phyloP scores from a whole-genome alignment of 306 rosid species.

The Lupinus albus region DNA sequence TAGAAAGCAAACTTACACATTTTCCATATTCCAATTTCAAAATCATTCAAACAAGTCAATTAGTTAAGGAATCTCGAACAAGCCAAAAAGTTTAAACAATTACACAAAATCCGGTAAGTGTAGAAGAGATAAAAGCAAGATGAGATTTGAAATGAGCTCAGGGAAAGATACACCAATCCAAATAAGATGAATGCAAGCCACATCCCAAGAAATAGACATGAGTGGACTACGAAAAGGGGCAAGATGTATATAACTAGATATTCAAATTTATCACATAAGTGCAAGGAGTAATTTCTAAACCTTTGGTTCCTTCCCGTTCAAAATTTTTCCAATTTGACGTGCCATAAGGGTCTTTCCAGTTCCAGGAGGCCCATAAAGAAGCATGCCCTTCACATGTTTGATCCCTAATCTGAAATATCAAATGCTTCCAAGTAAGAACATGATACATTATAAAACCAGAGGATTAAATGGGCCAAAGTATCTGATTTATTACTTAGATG shows the following conservation, averaged over 20 bases:
- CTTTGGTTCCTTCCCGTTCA: conserved; percentile 98
- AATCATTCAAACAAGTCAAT: conserved; percentile 37
- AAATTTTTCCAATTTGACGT: conserved; percentile 95
- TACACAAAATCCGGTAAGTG: conserved; percentile 15
- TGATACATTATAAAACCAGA: conserved; percentile 32
- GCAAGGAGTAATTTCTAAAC: conserved; percentile 50
- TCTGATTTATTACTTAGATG: conserved; percentile 69
- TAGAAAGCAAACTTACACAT: conserved; percentile 35
- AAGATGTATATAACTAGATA: not conserved
- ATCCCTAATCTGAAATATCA: conserved; percentile 82
- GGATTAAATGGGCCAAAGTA: conserved; percentile 27
- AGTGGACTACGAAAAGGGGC: not conserved
- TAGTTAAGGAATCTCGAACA: conserved; percentile 29
- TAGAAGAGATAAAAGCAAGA: conserved; percentile 33
- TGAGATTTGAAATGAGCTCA: conserved; percentile 19
- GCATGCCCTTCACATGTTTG: conserved; percentile 98
- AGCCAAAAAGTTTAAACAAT: conserved; percentile 22
- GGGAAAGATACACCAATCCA: conserved; percentile 23
- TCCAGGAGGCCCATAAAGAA: conserved; percentile 98
- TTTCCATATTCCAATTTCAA: conserved; percentile 28
- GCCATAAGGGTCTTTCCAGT: conserved; percentile 99
- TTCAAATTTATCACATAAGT: conserved; percentile 32
- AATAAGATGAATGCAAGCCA: conserved; percentile 15
- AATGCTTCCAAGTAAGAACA: conserved; percentile 45
- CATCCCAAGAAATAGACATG: conserved; percentile 28